These are phyloP conservation scores for Yarrowia divulgata DNA, from an alignment of 805 yeast species.

Conservation along the genomic window DNA sequence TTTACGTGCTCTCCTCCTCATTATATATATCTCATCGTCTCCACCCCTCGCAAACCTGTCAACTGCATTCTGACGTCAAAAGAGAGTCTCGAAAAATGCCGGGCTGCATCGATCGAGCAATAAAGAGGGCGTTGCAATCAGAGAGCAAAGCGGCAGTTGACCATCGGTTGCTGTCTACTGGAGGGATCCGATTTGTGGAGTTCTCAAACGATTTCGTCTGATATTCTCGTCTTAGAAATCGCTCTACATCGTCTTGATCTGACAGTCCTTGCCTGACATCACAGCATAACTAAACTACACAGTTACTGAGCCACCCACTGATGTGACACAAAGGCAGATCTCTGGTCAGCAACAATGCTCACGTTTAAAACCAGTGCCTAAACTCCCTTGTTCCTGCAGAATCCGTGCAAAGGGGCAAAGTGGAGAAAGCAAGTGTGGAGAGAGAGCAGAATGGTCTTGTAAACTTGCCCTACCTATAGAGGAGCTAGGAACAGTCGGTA, in stretches of 20 bases:
- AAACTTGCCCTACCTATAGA: too few species aligned
- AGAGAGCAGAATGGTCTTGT: too few species aligned
- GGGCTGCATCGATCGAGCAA: slow-evolving; percentile 24
- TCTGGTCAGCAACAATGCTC: not conserved
- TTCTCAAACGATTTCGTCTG: too few species aligned
- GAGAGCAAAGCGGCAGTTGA: too few species aligned
- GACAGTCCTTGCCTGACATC: too few species aligned
- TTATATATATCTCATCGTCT: not conserved
- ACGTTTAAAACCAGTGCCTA: not conserved
- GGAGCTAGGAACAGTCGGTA: too few species aligned
- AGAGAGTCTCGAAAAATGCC: not conserved
- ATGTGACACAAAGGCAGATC: not conserved
- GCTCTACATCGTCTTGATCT: too few species aligned
- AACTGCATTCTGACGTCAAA: slow-evolving; percentile 14
- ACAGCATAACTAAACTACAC: too few species aligned
- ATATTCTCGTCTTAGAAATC: too few species aligned
- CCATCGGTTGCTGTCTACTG: too few species aligned
- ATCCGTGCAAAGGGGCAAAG: not conserved
- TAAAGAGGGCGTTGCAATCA: not conserved
- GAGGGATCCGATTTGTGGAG: too few species aligned
- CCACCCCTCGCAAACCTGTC: slow-evolving; percentile 15
- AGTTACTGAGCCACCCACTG: too few species aligned
- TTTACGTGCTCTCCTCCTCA: not conserved
- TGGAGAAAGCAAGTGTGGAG: not conserved
- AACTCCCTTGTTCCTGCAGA: not conserved